Base-by-base conservation (phyloP, 371 early-diverging fungal species). In the Chytridium lagenaria region DNA sequence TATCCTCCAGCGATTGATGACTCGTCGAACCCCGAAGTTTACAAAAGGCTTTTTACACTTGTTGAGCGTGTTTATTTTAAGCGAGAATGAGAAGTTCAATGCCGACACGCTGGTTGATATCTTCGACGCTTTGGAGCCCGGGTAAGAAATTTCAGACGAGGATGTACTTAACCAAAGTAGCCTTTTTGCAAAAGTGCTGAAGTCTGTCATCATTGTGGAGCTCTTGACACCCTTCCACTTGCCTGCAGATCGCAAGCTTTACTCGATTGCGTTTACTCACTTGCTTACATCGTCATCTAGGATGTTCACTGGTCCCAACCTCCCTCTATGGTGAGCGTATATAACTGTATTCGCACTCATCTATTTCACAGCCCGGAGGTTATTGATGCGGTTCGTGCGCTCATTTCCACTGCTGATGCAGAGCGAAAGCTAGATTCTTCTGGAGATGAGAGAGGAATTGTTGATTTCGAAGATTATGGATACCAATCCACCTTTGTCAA, bases 1-100 rank as follows among this genome's bases (percentile, higher is more conserved):
- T 34, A 81, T 96, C 31, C 81, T 96, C 69, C 92, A 86, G 44
- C 88, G 95, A 40, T 83, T 97, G 59, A 90, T 90, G 78, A 76
- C 77, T 22, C 85, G 86, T 77, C 92, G 92, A 73, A 93, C 91
- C 0, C 77, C 88, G 49, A 94, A 92, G 80, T 94, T 94, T 78
- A 89, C 90, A 36, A 86, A 89, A 57, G 87, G 86, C 68, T 94
- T 97, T 80, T 84, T 92, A 39, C 86, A 90, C 59, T 96, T 94
- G 83, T 77, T 94, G 23, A 85, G 87, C 71, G 80, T 87, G 67
- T 90, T 90, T 73, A 85, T 93, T 70, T 83, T 89, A 7, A 67
- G 90, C 59, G 89, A 91, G 23, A 86, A 88, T 44, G 80, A 84
- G 3, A 85, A 84, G 1, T 82, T 89, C 39, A 85, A 86, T 28